Conservation (phyloP, 805 yeast genomes). For the Phaffomyces antillensis region DNA sequence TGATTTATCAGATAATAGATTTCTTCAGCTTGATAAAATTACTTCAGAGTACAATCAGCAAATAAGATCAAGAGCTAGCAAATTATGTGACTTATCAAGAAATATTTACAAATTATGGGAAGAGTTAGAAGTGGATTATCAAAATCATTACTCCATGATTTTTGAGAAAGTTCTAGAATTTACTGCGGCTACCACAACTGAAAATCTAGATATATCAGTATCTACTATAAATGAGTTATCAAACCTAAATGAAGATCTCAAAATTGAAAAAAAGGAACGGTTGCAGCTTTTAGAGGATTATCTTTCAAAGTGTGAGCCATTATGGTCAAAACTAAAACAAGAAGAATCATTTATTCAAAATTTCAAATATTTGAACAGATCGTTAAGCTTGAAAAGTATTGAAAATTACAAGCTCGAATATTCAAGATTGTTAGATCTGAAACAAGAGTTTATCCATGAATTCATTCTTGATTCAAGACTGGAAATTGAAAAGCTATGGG, state of each 20-base stretch:
- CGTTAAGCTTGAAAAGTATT: slow-evolving; percentile 42
- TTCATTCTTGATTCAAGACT: slow-evolving; percentile 58
- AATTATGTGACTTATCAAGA: slow-evolving; percentile 8
- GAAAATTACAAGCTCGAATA: slow-evolving; percentile 48
- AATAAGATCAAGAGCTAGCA: slow-evolving; percentile 9
- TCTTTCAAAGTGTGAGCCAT: slow-evolving; percentile 33
- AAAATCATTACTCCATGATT: slow-evolving; percentile 15
- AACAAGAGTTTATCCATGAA: slow-evolving; percentile 57
- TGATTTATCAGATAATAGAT: slow-evolving; percentile 17
- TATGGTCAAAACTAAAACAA: slow-evolving; percentile 56
- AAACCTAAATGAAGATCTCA: slow-evolving; percentile 8
- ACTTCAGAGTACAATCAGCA: slow-evolving; percentile 15
- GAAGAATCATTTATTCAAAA: slow-evolving; percentile 30
- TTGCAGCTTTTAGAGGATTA: slow-evolving; percentile 15
- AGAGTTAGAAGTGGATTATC: slow-evolving; percentile 20
- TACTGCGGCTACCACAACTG: not conserved
- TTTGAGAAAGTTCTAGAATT: slow-evolving; percentile 11
- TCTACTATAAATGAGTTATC: slow-evolving; percentile 9
- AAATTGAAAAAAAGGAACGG: slow-evolving; percentile 11
- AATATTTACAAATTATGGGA: slow-evolving; percentile 14
- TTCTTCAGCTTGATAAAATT: slow-evolving; percentile 2
- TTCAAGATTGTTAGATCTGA: slow-evolving; percentile 48
- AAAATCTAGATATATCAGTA: slow-evolving; percentile 9
- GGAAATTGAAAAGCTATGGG: slow-evolving; percentile 59
- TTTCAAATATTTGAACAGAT: slow-evolving; percentile 37